Evolutionary conservation across 2,329 filamentous ascomycete species (phyloP).

Genomic region (Fusarium beomiforme): DNA sequence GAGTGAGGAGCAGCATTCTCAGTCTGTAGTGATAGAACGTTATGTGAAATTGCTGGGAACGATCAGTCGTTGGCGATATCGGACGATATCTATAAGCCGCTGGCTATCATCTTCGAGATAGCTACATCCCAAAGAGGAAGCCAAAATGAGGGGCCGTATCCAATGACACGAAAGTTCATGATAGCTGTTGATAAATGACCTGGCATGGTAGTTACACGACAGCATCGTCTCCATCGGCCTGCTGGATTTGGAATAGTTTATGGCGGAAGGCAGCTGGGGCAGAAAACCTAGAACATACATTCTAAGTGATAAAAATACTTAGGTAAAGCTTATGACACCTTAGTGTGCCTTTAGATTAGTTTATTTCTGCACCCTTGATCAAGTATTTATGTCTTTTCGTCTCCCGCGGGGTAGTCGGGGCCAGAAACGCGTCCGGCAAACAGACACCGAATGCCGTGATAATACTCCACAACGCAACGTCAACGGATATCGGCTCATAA

Average conservation of each 20-base stretch:
- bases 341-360: no score
- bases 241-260: constrained; percentile 20
- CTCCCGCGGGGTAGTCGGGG: neutral
- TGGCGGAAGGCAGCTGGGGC: no score
- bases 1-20: neutral
- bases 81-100: neutral
- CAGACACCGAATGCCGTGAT: neutral
- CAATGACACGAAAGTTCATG: constrained; percentile 7
- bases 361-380: no score
- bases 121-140: neutral
- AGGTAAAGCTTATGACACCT: no score
- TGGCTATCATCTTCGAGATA: neutral
- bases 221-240: constrained; percentile 33
- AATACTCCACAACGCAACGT: rapidly evolving
- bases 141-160: neutral
- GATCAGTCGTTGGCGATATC: neutral
- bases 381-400: neutral
- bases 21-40: rapidly evolving
- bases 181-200: neutral
- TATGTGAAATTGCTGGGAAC: neutral
- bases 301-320: no score
- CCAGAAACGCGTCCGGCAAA: constrained; percentile 4
- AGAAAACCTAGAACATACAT: no score
- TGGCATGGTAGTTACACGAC: neutral
- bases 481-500: rapidly evolving